These are phyloP conservation scores for Vigna trinervia DNA, from an alignment of 306 rosid species.

Conservation along the genomic window DNA sequence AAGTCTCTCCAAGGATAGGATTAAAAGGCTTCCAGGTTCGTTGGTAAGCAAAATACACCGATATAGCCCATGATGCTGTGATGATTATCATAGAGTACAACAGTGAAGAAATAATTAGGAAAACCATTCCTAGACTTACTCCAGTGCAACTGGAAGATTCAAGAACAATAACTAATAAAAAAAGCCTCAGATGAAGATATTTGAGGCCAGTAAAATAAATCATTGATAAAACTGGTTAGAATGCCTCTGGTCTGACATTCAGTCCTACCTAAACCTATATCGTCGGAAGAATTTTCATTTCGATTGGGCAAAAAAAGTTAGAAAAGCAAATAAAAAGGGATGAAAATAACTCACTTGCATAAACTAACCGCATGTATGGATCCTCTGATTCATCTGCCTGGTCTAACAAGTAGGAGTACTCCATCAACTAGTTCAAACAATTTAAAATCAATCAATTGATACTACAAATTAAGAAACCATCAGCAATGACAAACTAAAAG, in stretches of 20 bases:
- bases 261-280: slow-evolving; percentile 26
- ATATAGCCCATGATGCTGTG: slow-evolving; percentile 96
- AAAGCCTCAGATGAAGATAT: slow-evolving; percentile 13
- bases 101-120: slow-evolving; percentile 28
- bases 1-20: slow-evolving; percentile 97
- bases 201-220: slow-evolving; percentile 17
- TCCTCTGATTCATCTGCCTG: slow-evolving; percentile 86
- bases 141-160: slow-evolving; percentile 6
- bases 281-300: slow-evolving; percentile 3
- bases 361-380: slow-evolving; percentile 80
- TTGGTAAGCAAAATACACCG: slow-evolving; percentile 89
- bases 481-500: slow-evolving; percentile 20
- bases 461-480: slow-evolving; percentile 16
- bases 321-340: slow-evolving; percentile 26
- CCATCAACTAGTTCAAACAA: slow-evolving; percentile 76
- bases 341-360: slow-evolving; percentile 66
- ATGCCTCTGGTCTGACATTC: slow-evolving; percentile 19
- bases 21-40: slow-evolving; percentile 98
- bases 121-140: slow-evolving; percentile 16
- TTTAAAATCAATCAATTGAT: slow-evolving; percentile 33
- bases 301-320: neutral
- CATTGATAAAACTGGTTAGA: slow-evolving; percentile 19
- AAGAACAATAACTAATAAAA: slow-evolving; percentile 16
- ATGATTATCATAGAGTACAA: slow-evolving; percentile 25
- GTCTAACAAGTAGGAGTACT: slow-evolving; percentile 85